Evolutionary conservation across 805 yeast species (phyloP), one percentile per base, ranked within the genome.

Genomic region (Candida glaebosa): DNA sequence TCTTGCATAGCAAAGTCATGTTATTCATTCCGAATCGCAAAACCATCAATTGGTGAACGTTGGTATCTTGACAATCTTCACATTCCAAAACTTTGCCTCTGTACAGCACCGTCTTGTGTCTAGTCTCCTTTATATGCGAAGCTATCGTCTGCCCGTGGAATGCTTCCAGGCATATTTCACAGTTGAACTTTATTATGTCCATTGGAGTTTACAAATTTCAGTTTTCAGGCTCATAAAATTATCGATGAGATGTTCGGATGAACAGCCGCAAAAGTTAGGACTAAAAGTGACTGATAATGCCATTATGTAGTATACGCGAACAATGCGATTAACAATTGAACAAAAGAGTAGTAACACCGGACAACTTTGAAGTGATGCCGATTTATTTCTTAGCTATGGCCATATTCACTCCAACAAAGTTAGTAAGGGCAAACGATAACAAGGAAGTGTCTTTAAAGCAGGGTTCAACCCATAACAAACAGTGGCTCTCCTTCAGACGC

Each of bases 11-110:
- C 44, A 78, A 55, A 0, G 70, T 56, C 70, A 79, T 73, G 49
- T 78, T 82, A 14, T 74, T 68, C 20, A 81, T 76, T 1, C 81
- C 84, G 52, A 68, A 75, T 30, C 84, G 56, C 5, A 75, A 61
- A 34, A 79, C 63, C 38, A 63, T 69, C 40, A 79, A 60, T 50
- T 71, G 74, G 55, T 78, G 82, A 37, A 80, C 67, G 49, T 78
- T 79, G 30, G 67, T 49, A 49, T 78, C 76, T 16, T 65, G 66
- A 56, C 85, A 80, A 32, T 73, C 76, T 52, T 78, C 83, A 56
- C 85, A 80, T 47, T 66, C 68, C 2, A 80, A 54, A 7, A 56
- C 58, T 48, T 78, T 82, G 7, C 58, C 65, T 8, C 56, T 63
- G 4, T 51, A 55, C 46, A 64, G 65, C 4, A 78, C 69, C 1